Percentiles rank a stretch among this genome's conserved stretches.
Evolutionary conservation across 2,329 filamentous ascomycete species (phyloP).

Genomic region (Fusarium abutilonis): DNA sequence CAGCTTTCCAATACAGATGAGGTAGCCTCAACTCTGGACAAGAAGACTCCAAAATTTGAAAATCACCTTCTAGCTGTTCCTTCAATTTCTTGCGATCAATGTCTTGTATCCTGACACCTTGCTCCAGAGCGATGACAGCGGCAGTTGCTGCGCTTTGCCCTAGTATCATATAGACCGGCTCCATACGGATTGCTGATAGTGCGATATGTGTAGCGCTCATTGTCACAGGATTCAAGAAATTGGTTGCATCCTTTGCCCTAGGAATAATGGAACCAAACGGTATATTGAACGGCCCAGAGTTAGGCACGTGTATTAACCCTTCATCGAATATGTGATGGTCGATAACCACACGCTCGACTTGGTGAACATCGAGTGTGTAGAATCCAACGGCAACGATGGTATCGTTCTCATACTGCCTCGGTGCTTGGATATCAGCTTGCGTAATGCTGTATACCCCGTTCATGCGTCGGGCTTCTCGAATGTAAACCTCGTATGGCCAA

Average conservation of each 20-base stretch:
- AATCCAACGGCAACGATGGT: constrained; percentile 18
- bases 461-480: constrained; percentile 30
- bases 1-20: neutral
- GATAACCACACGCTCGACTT: constrained; percentile 26
- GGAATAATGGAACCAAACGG: constrained; percentile 21
- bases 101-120: constrained; percentile 24
- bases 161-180: constrained; percentile 24
- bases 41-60: constrained; percentile 11
- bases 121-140: constrained; percentile 28
- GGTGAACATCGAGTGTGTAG: constrained; percentile 30
- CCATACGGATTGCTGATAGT: constrained; percentile 20
- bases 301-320: constrained; percentile 22
- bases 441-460: constrained; percentile 28
- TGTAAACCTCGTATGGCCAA: constrained; percentile 30
- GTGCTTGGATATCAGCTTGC: constrained; percentile 21
- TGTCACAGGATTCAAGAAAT: constrained; percentile 25
- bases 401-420: constrained; percentile 3
- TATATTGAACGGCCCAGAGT: constrained; percentile 14
- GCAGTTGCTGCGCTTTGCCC: constrained; percentile 27
- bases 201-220: constrained; percentile 25
- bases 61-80: constrained; percentile 3
- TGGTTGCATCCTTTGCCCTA: constrained; percentile 3
- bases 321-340: constrained; percentile 21
- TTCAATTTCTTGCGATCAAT: constrained; percentile 17
- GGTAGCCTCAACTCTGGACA: neutral